Evolutionary conservation across 768 basidiomycete genomes (phyloP).

Genomic region (Termitomyces heimii): DNA sequence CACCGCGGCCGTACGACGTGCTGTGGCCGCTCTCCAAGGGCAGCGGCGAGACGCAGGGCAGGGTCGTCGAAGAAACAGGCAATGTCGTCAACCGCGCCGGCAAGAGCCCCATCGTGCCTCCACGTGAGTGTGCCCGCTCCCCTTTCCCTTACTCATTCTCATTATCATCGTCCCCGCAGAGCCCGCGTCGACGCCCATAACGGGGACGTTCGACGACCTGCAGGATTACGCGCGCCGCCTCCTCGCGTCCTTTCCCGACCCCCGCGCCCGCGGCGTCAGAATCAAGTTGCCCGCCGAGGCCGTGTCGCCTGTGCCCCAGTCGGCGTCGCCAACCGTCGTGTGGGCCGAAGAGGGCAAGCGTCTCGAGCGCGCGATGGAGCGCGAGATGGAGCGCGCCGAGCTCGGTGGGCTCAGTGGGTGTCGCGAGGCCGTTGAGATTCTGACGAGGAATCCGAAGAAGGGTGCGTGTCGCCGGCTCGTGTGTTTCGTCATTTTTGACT

Average conservation of each 20-base stretch:
- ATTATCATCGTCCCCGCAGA: not conserved
- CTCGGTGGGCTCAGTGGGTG: conserved; percentile 51
- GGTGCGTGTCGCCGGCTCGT: conserved; percentile 35
- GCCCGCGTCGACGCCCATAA: conserved; percentile 10
- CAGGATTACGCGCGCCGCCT: conserved; percentile 47
- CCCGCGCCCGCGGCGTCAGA: conserved; percentile 17
- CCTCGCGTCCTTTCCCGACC: conserved; percentile 38
- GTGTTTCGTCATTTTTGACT: no score
- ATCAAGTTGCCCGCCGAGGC: conserved; percentile 21
- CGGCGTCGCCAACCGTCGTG: conserved; percentile 16
- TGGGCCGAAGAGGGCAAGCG: conserved; percentile 23
- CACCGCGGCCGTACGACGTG: conserved; percentile 70
- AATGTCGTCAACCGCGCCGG: conserved; percentile 10
- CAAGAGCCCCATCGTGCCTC: conserved; percentile 14
- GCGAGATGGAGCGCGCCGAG: conserved; percentile 27
- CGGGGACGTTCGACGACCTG: conserved; percentile 39
- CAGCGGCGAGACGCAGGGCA: conserved; percentile 30
- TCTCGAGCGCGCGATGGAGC: conserved; percentile 23
- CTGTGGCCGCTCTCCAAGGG: conserved; percentile 66
- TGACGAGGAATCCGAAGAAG: conserved; percentile 87
- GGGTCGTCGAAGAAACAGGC: conserved; percentile 28
- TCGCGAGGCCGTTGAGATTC: conserved; percentile 84
- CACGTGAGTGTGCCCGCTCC: conserved; percentile 16
- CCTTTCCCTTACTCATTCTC: not conserved
- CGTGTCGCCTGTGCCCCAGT: conserved; percentile 18